Evolutionary conservation across 441 rosid genomes (phyloP).

Genomic region (Isatis lusitanica): DNA sequence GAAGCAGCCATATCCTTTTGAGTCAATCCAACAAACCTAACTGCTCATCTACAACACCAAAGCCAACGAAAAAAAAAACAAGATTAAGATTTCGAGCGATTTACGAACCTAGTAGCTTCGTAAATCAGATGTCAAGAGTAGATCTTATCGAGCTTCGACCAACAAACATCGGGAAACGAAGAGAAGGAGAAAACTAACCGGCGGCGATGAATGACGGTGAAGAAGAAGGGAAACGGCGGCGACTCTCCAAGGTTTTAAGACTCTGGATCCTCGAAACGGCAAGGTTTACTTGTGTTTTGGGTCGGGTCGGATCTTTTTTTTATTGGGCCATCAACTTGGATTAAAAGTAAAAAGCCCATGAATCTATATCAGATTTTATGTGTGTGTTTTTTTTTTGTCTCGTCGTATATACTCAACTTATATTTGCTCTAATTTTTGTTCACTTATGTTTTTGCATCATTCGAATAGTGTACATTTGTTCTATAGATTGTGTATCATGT

Average conservation of each 20-base stretch:
- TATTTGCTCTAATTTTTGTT: too few species aligned
- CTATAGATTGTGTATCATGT: not conserved
- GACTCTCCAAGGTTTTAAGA: not conserved
- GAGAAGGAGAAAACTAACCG: constrained; percentile 13
- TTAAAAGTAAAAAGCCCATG: not conserved
- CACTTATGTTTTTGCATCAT: too few species aligned
- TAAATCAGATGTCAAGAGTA: not conserved
- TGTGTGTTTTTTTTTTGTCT: too few species aligned
- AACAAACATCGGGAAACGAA: not conserved
- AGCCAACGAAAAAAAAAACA: not conserved
- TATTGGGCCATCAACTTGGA: not conserved
- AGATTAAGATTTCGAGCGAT: not conserved
- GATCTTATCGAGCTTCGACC: not conserved
- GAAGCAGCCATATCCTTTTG: constrained; percentile 50
- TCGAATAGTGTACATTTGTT: not conserved
- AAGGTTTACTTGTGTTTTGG: constrained; percentile 15
- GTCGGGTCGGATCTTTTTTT: constrained; percentile 14
- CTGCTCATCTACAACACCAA: constrained; percentile 31
- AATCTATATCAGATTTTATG: not conserved
- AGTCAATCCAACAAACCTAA: constrained; percentile 6
- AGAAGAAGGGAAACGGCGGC: constrained; percentile 10
- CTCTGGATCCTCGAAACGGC: not conserved
- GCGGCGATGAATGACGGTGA: constrained; percentile 21
- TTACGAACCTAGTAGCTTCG: not conserved
- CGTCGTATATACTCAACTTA: too few species aligned